Conservation (phyloP, 306 rosid species). For the Ceratonia siliqua region DNA sequence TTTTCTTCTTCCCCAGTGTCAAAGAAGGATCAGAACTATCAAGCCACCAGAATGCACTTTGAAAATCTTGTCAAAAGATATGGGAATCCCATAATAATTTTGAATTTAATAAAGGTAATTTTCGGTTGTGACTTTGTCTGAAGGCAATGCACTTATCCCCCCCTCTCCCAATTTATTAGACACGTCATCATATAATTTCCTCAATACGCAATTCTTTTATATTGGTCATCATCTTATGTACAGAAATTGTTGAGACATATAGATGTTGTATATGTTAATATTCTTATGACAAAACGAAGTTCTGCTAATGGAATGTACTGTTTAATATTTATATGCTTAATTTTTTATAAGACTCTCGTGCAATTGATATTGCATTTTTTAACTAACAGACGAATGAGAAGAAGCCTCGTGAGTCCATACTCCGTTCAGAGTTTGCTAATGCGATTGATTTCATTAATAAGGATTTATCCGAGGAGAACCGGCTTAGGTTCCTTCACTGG, state of each 20-base stretch:
- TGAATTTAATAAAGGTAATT: constrained; percentile 80
- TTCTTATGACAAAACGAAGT: background rate
- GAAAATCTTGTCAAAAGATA: constrained; percentile 74
- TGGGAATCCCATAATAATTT: constrained; percentile 75
- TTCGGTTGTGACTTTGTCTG: no score
- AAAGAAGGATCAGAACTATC: constrained; percentile 63
- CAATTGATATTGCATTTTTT: constrained; percentile 22
- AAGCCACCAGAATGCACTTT: constrained; percentile 80
- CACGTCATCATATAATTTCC: background rate
- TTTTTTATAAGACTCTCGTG: background rate
- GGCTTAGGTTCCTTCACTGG: constrained; percentile 78
- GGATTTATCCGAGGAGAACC: constrained; percentile 49
- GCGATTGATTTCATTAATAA: constrained; percentile 69
- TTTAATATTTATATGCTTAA: background rate
- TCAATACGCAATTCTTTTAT: background rate
- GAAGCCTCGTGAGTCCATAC: constrained; percentile 80
- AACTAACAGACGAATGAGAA: constrained; percentile 60
- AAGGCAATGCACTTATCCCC: no score
- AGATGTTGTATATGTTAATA: constrained; percentile 15
- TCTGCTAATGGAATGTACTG: background rate
- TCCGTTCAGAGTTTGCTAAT: constrained; percentile 72
- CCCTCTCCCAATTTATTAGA: background rate
- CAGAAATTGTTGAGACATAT: background rate
- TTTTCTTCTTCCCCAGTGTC: constrained; percentile 51
- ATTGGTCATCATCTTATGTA: background rate